Evolutionary conservation across 177 flowering plant genomes (phyloP).

Genomic region (Telopea speciosissima): DNA sequence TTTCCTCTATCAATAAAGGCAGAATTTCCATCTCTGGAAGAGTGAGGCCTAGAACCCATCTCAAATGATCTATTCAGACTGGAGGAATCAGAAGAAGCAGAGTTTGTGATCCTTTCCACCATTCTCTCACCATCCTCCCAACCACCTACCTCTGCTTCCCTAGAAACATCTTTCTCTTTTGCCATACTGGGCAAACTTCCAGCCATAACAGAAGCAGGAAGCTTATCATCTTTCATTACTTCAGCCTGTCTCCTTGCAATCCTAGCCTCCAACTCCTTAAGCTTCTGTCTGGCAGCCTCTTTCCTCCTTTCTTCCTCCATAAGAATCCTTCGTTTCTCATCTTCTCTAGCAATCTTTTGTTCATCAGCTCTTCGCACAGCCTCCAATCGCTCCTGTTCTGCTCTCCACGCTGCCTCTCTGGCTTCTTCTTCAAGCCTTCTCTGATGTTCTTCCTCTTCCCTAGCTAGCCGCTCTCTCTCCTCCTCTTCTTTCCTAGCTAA

Average conservation of each 20-base stretch:
- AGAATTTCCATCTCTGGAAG: slow-evolving; percentile 43
- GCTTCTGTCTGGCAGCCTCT: slow-evolving; percentile 90
- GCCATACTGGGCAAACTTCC: slow-evolving; percentile 23
- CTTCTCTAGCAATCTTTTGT: slow-evolving; percentile 79
- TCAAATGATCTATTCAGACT: slow-evolving; percentile 45
- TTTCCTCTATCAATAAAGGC: slow-evolving; percentile 47
- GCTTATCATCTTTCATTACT: slow-evolving; percentile 28
- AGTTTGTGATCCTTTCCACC: slow-evolving; percentile 76
- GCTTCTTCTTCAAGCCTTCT: slow-evolving; percentile 85
- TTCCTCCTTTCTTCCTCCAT: slow-evolving; percentile 96
- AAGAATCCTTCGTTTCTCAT: slow-evolving; percentile 60
- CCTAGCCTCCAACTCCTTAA: slow-evolving; percentile 81
- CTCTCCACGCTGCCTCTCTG: slow-evolving; percentile 89
- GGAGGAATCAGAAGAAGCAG: slow-evolving; percentile 73
- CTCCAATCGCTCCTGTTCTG: slow-evolving; percentile 75
- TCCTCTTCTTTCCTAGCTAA: slow-evolving; percentile 84
- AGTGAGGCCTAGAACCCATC: slow-evolving; percentile 39
- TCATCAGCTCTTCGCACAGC: slow-evolving; percentile 64
- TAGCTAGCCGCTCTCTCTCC: slow-evolving; percentile 60
- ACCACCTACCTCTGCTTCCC: slow-evolving; percentile 43
- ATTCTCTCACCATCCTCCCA: slow-evolving; percentile 93
- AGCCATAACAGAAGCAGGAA: slow-evolving; percentile 24
- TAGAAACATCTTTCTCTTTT: slow-evolving; percentile 38
- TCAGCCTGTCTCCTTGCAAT: slow-evolving; percentile 79
- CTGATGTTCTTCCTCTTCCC: slow-evolving; percentile 73